Percentiles rank a stretch among this genome's conserved stretches.
Conservation (phyloP, 345 rosid genomes). For the Murraya koenigii region DNA sequence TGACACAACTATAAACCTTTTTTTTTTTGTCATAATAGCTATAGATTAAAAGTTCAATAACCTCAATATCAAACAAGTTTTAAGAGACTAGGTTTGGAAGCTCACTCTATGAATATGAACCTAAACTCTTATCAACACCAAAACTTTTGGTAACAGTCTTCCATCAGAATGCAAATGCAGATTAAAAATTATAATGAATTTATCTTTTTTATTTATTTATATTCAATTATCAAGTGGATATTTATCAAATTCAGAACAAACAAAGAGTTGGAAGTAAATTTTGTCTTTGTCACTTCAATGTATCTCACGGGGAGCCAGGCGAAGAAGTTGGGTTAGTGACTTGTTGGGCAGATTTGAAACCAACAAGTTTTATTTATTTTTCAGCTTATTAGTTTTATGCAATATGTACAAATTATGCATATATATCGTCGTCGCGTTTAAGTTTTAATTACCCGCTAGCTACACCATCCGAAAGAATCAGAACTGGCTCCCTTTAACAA, state of each 20-base stretch:
- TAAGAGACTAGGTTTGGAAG: neutral
- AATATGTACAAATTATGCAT: neutral
- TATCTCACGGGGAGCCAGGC: neutral
- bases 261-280: neutral
- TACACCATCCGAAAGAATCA: neutral
- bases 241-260: neutral
- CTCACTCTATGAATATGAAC: neutral
- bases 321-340: neutral
- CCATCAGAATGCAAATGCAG: neutral
- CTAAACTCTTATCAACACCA: neutral
- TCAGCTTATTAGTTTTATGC: neutral
- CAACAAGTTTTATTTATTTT: neutral
- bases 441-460: neutral
- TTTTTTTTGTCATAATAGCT: too few species aligned
- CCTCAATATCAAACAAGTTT: too few species aligned
- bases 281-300: neutral
- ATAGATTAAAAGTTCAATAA: too few species aligned
- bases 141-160: neutral
- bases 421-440: neutral
- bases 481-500: neutral
- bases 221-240: neutral
- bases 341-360: conserved; percentile 15
- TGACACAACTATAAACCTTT: too few species aligned
- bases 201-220: too few species aligned
- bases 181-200: too few species aligned